Percentiles rank a stretch among this genome's conserved stretches.
Evolutionary conservation across 768 basidiomycete genomes (phyloP).

Genomic region (Strobilomyces dryophilus): DNA sequence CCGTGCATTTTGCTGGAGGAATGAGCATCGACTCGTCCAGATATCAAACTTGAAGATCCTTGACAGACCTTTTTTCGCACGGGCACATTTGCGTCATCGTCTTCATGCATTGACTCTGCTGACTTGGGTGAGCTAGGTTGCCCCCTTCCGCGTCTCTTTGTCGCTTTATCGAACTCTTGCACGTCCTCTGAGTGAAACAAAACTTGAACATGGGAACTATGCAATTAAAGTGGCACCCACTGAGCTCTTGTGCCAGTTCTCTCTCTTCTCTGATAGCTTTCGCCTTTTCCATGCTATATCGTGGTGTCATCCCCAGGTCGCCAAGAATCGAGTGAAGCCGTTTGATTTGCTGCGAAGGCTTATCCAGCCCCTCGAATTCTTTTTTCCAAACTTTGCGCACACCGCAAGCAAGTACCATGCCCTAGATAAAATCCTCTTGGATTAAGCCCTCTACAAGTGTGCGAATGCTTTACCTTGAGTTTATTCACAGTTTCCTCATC

Average conservation of each 20-base stretch:
- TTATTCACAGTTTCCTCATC: slow-evolving; percentile 74
- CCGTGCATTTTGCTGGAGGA: slow-evolving; percentile 41
- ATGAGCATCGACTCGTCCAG: neutral
- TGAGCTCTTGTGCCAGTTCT: slow-evolving; percentile 74
- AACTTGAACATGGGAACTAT: neutral
- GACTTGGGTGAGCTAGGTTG: slow-evolving; percentile 8
- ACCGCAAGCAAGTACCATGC: slow-evolving; percentile 69
- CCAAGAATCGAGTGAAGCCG: slow-evolving; percentile 60
- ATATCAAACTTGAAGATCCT: neutral
- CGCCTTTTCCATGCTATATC: slow-evolving; percentile 77
- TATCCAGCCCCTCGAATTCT: slow-evolving; percentile 58
- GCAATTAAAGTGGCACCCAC: slow-evolving; percentile 39
- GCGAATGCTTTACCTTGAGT: slow-evolving; percentile 52
- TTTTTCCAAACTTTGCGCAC: slow-evolving; percentile 75
- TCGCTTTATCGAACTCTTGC: slow-evolving; percentile 56
- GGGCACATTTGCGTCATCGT: slow-evolving; percentile 30
- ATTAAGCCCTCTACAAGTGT: neutral
- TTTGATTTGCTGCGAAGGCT: slow-evolving; percentile 57
- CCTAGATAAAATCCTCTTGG: slow-evolving; percentile 34
- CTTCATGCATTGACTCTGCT: slow-evolving; percentile 31
- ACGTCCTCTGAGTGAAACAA: slow-evolving; percentile 59
- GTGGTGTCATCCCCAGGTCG: slow-evolving; percentile 78
- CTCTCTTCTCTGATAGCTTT: slow-evolving; percentile 66
- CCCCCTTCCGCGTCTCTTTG: slow-evolving; percentile 28
- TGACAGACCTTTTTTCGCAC: slow-evolving; percentile 42